phyloP scores from a whole-genome alignment of 2,329 filamentous ascomycete genomes.

The Cordyceps farinosa region DNA sequence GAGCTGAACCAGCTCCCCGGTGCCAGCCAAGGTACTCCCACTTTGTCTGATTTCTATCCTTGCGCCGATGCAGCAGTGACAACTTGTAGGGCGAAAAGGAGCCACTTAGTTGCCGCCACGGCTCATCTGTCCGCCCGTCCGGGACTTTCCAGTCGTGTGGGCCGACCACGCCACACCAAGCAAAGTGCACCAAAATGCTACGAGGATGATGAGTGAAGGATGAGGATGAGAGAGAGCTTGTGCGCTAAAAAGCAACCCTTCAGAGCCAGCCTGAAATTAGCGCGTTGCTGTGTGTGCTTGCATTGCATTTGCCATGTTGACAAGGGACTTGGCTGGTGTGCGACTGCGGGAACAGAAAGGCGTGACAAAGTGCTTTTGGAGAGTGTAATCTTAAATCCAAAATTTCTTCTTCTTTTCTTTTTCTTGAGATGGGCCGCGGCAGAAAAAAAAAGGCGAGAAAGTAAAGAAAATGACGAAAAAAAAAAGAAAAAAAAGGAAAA shows the following conservation, averaged over 20 bases:
- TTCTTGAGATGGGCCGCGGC: not conserved
- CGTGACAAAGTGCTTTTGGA: not conserved
- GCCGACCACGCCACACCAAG: not conserved
- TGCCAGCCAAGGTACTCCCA: not conserved
- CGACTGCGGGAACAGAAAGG: not conserved
- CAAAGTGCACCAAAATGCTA: not conserved
- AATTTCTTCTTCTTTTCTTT: not conserved
- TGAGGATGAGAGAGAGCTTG: not conserved
- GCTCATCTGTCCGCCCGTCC: conserved; percentile 19
- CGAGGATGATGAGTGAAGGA: not conserved
- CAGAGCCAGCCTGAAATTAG: not conserved
- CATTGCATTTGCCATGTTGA: not conserved
- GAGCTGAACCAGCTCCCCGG: conserved; percentile 18
- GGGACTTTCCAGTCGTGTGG: conserved; percentile 12
- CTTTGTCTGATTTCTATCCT: not conserved
- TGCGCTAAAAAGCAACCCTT: not conserved
- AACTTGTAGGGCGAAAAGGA: not conserved
- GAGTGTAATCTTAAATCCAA: conserved; percentile 5
- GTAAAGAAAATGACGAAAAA: not conserved
- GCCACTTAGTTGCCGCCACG: conserved; percentile 17
- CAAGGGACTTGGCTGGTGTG: not conserved
- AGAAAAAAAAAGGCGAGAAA: not conserved
- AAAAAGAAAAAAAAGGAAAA: not conserved
- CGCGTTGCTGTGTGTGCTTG: not conserved
- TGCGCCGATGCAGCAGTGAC: conserved; percentile 5